Evolutionary conservation across 2,329 filamentous ascomycete species (phyloP).

Genomic region (Aspergillus sp.): DNA sequence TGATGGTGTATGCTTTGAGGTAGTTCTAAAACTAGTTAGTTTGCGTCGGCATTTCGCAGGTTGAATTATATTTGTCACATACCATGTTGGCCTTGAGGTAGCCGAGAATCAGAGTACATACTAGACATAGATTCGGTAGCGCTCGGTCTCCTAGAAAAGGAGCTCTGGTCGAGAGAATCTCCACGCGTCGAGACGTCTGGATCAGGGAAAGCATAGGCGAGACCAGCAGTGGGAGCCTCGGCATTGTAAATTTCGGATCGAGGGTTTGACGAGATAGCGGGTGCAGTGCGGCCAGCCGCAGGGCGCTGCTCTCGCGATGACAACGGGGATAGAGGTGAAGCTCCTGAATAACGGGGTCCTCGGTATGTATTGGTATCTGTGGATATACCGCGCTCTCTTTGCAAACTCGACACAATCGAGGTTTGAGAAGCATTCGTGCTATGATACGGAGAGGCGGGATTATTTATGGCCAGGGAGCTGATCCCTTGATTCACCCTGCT

Average conservation of each 20-base stretch:
- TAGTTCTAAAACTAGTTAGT: conserved; percentile 37
- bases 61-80: conserved; percentile 20
- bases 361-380: conserved; percentile 40
- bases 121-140: conserved; percentile 48
- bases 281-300: conserved; percentile 48
- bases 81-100: conserved; percentile 51
- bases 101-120: conserved; percentile 47
- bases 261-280: conserved; percentile 50
- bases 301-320: conserved; percentile 42
- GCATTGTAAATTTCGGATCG: conserved; percentile 52
- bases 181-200: conserved; percentile 43
- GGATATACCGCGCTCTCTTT: conserved; percentile 44
- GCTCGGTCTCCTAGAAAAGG: conserved; percentile 47
- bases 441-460: conserved; percentile 49
- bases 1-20: conserved; percentile 50
- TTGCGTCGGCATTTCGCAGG: background rate
- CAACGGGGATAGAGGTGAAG: conserved; percentile 43
- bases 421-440: conserved; percentile 49
- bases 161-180: conserved; percentile 33
- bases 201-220: conserved; percentile 53
- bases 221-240: conserved; percentile 50
- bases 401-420: conserved; percentile 45
- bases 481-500: conserved; percentile 52
- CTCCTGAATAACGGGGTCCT: conserved; percentile 42
- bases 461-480: conserved; percentile 49